Evolutionary conservation across 2,329 filamentous ascomycete genomes (phyloP), one percentile per base, ranked within the genome.

Genomic region (Aspergillus flavus): DNA sequence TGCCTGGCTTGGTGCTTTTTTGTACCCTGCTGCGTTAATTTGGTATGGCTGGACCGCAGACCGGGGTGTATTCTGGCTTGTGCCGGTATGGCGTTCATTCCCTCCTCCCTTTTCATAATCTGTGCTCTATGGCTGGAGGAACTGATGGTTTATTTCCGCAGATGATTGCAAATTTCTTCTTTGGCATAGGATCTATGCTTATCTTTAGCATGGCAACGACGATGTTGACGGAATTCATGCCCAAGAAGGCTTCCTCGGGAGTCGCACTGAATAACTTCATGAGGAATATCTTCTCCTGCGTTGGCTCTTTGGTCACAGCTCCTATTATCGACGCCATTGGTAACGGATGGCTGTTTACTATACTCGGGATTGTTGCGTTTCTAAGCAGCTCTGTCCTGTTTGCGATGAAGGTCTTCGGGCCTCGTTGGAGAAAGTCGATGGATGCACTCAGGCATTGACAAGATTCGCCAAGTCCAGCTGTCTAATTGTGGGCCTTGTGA

Each of bases 221-320:
- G 0, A 93, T 95, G 90, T 81, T 95, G 68, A 94, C 92, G 0
- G 92, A 95, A 73, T 93, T 94, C 72, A 89, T 94, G 83, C 91
- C 91, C 16, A 84, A 86, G 48, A 84, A 85, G 66, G 89, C 89
- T 57, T 91, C 88, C 4, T 86, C 86, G 12, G 91, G 91, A 1
- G 90, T 94, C 3, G 92, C 92, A 0, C 82, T 94, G 50, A 94
- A 94, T 76, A 94, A 94, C 73, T 92, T 94, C 71, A 83, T 92
- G 58, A 82, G 92, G 55, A 95, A 94, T 69, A 91, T 93, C 45
- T 89, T 93, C 70, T 88, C 86, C 57, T 93, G 90, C 65, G 83
- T 92, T 1, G 91, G 90, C 11, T 85, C 85, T 50, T 76, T 94
- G 36, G 85, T 93, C 21, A 86, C 89, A 0, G 85, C 89, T 64